Conservation (phyloP, 2,329 filamentous ascomycete species). For the Blastomyces silverae region DNA sequence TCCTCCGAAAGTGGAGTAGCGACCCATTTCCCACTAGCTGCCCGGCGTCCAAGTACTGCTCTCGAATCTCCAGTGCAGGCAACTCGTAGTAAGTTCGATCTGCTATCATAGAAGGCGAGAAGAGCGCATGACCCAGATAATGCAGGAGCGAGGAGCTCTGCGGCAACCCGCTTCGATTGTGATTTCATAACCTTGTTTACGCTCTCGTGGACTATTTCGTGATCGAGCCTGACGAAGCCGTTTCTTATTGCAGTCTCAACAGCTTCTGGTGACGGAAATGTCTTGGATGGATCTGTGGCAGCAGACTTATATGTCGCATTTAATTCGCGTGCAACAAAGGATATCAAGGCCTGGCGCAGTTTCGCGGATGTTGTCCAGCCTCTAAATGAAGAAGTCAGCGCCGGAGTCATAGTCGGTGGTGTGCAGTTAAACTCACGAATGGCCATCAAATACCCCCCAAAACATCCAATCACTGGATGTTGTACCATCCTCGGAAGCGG, state of each 20-base stretch:
- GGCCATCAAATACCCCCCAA: conserved; percentile 97
- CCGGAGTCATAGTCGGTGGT: conserved; percentile 12
- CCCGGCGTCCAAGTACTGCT: conserved; percentile 78
- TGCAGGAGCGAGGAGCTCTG: conserved; percentile 84
- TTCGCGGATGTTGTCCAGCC: conserved; percentile 99
- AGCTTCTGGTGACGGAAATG: conserved; percentile 66
- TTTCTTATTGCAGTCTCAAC: conserved; percentile 89
- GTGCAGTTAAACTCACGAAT: conserved; percentile 58
- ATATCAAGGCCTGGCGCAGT: conserved; percentile 83
- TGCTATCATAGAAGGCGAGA: conserved; percentile 90
- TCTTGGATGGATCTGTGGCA: conserved; percentile 49
- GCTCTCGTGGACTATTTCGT: conserved; percentile 91
- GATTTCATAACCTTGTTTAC: conserved; percentile 85
- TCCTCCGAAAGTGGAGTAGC: conserved; percentile 85
- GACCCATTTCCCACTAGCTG: conserved; percentile 77
- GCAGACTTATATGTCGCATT: conserved; percentile 84
- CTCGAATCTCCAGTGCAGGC: conserved; percentile 96
- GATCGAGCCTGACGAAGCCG: conserved; percentile 78
- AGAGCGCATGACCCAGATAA: conserved; percentile 96
- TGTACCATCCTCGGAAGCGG: conserved; percentile 50
- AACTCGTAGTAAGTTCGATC: conserved; percentile 78
- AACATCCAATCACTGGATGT: conserved; percentile 93
- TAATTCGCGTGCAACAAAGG: conserved; percentile 84
- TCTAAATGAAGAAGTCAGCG: conserved; percentile 42
- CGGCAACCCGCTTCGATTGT: conserved; percentile 82